Evolutionary conservation across 352 stramenopile species (phyloP), one percentile per base, ranked within the genome.

Genomic region (Globisporangium cederbergense): DNA sequence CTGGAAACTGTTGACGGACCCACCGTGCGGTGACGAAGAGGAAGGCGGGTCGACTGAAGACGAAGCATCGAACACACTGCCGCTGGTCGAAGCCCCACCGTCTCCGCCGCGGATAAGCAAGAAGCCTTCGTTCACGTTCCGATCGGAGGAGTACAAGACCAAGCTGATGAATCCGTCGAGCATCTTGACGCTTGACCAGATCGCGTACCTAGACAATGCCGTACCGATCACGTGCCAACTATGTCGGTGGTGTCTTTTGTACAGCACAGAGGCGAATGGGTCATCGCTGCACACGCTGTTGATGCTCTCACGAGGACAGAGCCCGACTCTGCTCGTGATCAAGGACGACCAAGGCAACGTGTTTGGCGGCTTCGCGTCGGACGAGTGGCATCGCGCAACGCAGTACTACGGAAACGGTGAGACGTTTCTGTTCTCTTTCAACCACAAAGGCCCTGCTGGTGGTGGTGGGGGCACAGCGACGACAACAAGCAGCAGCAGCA

Each of bases 321-420:
- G 69, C 22, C 83, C 86, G 40, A 95, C 85, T 20, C 64, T 96
- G 14, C 68, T 95, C 22, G 76, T 96, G n/a, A 66, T 96, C 42
- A 89, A 94, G 60, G 85, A 94, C 47, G 73, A 84, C 46, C 60
- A 85, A 13, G 78, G 70, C 18, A 88, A 93, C 60, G 76, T 94
- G 6, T 95, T 96, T 78, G 88, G 88, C 34, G 88, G 88, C 0
- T 96, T 89, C 73, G 81, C 75, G 9, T 86, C 88, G 20, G 82
- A 92, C 46, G 78, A 85, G 62, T 96, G 86, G 88, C 82, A 88
- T 60, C 74, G 64, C 49, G 88, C 83, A 22, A 81, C 86, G 30
- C 83, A 94, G 46, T 97, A 97, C 69, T 96, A 95, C 58, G 91
- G 89, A 11, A 96, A 83, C 3, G 89, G 88, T 22, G 86, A 96